Evolutionary conservation across 2,329 filamentous ascomycete species (phyloP), one percentile per base, ranked within the genome.

Genomic region (Aspergillus neotritici): DNA sequence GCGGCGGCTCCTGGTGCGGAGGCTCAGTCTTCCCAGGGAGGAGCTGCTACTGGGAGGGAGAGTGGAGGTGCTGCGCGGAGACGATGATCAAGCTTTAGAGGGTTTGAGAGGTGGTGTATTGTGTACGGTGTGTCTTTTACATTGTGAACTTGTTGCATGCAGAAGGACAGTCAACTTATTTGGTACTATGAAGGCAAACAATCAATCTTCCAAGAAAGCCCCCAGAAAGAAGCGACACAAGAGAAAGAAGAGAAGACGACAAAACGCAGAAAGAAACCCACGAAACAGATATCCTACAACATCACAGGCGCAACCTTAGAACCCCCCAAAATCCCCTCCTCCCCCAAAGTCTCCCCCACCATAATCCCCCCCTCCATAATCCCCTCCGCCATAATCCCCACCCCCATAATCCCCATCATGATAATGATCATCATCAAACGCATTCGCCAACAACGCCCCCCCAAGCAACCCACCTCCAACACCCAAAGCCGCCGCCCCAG

Each of bases 381-480:
- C 48, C 15, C 40, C 49, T 14, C 47, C 48, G 31, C 38, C 41
- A 16, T 37, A 47, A 52, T 34, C 41, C 37, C 52, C 59, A 15
- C 55, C 60, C 43, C 53, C 54, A 36, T 62, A 49, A 47, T 58
- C 54, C 43, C 52, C 50, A 48, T 58, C 50, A 52, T 67, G 48
- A 30, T 65, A 41, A 39, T 76, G 54, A 53, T 80, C 83, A 25
- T 78, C 76, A 4, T 85, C 69, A 39, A 90, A 73, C 1, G 83
- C 82, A 58, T 84, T 74, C 2, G 76, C 83, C 28, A 94, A 66
- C 56, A 94, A 49, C 49, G 80, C 78, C 43, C 89, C 89, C 54
- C 88, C 90, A 1, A 95, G 57, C 61, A 95, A 60, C 64, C 89
- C 89, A 50, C 84, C 89, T 53, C 88, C 89, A 4, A 87, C 65